Base-by-base conservation (phyloP, 2,329 filamentous ascomycete genomes). In the Penicillium occitanis region DNA sequence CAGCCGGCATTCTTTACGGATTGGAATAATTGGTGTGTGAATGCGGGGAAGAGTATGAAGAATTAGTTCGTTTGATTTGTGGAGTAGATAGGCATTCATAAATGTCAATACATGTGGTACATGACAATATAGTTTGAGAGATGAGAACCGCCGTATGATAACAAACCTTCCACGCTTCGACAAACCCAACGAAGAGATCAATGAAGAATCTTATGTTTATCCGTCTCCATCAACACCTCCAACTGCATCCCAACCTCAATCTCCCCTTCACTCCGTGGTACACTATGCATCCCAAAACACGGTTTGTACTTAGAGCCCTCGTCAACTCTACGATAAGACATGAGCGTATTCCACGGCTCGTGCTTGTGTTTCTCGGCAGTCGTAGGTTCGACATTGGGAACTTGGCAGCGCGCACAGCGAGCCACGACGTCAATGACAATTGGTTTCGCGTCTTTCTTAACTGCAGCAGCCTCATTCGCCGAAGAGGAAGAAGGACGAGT, bases 11-110 rank as follows among this genome's bases (percentile, higher is more conserved):
- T 92, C 77, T 91, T 91, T 71, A 82, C 83, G 1, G 89, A 92
- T 68, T 92, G 89, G 89, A 83, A 88, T 69, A 91, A 91, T 73
- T 93, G 90, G 90, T 88, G 85, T 73, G 77, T 79, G 57, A 77
- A 78, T 25, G 76, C 77, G n/a, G 77, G 79, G 25, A 79, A 78
- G 73, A 75, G 76, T 71, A 70, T 79, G 69, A 79, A 79, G 71
- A 73, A 71, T 57, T 78, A 70, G 69, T 46, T n/a, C 10, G 22
- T 60, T 33, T 33, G 8, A 5, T 59, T 33, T 46, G 11, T 46
- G 3, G 14, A 28, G 40, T 51, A 37, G 51, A 35, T 37, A 37
- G 11, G 33, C n/a, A 19, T 57, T 44, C 11, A 3, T 33, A 57
- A 28, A 33, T 53, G 33, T 57, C n/a, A 14, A 37, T 57, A 57